A percentile compares a stretch with the other conserved stretches of the same genome.
These are phyloP conservation scores for Galerina sulciceps DNA, from an alignment of 768 basidiomycete genomes.

Conservation along the genomic window DNA sequence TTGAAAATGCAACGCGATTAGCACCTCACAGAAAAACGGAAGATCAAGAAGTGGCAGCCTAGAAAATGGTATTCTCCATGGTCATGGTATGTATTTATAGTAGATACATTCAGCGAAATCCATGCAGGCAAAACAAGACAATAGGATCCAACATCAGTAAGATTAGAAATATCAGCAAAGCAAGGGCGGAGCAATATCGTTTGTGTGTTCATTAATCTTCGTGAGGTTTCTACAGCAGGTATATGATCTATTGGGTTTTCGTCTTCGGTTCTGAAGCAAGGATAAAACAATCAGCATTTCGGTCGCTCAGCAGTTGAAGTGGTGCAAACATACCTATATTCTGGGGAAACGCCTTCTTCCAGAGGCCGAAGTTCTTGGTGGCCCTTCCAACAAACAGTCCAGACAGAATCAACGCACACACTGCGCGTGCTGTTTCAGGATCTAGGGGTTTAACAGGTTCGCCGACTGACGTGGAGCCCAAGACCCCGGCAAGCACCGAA, in stretches of 20 bases:
- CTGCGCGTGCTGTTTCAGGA: slow-evolving; percentile 66
- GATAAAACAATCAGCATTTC: background rate
- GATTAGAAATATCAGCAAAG: no score
- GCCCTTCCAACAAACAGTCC: slow-evolving; percentile 66
- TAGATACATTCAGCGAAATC: no score
- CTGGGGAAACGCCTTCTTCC: slow-evolving; percentile 23
- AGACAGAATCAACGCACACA: slow-evolving; percentile 70
- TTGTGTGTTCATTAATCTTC: background rate
- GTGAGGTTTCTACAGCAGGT: background rate
- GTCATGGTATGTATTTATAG: no score
- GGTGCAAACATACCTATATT: background rate
- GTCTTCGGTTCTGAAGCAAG: slow-evolving; percentile 6
- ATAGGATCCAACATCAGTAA: no score
- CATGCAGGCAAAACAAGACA: no score
- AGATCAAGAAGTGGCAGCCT: no score
- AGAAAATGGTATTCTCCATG: no score
- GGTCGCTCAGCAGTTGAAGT: background rate
- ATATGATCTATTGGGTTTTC: slow-evolving; percentile 14
- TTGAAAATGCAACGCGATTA: no score
- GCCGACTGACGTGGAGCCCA: slow-evolving; percentile 40
- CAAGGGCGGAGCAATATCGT: background rate
- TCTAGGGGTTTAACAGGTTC: slow-evolving; percentile 55
- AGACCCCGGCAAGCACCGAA: slow-evolving; percentile 45
- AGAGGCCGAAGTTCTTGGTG: slow-evolving; percentile 62
- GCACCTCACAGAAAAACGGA: no score